phyloP scores from a whole-genome alignment of 352 stramenopile genomes.

The Phytopythium ostracodes region DNA sequence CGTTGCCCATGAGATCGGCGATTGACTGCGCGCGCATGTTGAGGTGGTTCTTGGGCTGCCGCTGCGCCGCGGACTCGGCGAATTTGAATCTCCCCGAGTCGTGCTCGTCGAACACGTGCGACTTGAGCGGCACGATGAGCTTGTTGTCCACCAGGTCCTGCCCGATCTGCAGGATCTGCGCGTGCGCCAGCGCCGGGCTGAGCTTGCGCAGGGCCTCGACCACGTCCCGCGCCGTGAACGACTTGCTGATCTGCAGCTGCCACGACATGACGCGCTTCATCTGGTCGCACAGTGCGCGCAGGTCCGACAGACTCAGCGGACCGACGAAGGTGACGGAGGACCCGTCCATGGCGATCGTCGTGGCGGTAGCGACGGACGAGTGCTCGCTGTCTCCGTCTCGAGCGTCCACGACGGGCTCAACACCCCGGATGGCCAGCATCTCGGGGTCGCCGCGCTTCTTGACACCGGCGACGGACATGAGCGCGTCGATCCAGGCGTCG shows the following conservation, averaged over 20 bases:
- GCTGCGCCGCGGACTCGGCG: slow-evolving; percentile 32
- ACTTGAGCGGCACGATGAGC: slow-evolving; percentile 70
- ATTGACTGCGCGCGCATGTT: slow-evolving; percentile 68
- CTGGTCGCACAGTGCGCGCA: slow-evolving; percentile 55
- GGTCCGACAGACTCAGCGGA: slow-evolving; percentile 16
- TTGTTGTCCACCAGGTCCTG: slow-evolving; percentile 71
- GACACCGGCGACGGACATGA: slow-evolving; percentile 59
- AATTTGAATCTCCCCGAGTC: slow-evolving; percentile 63
- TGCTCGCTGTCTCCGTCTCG: background rate
- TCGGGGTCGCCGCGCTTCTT: slow-evolving; percentile 18
- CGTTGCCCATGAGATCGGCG: slow-evolving; percentile 72
- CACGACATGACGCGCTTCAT: slow-evolving; percentile 72
- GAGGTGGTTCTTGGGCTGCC: slow-evolving; percentile 65
- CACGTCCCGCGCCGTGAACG: slow-evolving; percentile 66
- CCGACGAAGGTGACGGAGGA: background rate
- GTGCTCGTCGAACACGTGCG: slow-evolving; percentile 64
- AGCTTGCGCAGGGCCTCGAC: slow-evolving; percentile 57
- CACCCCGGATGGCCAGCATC: background rate
- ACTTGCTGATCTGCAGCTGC: slow-evolving; percentile 75
- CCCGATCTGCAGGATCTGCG: slow-evolving; percentile 47
- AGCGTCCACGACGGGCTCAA: background rate
- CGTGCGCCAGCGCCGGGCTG: slow-evolving; percentile 24
- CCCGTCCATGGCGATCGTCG: background rate
- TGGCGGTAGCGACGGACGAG: background rate
- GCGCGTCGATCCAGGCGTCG: slow-evolving; percentile 60